phyloP scores from a whole-genome alignment of 1,139 yeast species.

The Geotrichum australiense region DNA sequence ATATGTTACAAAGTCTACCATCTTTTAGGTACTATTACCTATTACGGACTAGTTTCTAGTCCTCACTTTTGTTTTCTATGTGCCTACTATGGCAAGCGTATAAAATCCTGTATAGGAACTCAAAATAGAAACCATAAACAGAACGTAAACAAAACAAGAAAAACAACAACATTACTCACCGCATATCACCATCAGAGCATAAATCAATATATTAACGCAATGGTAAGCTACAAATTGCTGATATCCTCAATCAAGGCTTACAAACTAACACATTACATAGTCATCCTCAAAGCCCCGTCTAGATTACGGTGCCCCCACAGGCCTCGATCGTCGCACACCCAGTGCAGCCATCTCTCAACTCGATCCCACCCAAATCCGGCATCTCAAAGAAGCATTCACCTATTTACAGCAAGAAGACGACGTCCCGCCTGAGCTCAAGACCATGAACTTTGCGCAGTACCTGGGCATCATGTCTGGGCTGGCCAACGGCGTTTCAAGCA shows the following conservation, averaged over 20 bases:
- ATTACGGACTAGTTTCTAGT: too few relatives aligned
- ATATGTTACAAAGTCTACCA: too few relatives aligned
- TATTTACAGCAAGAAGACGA: slow-evolving; percentile 47
- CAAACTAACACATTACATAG: neutral
- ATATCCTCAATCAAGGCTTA: neutral
- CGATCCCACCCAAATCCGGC: slow-evolving; percentile 36
- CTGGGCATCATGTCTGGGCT: slow-evolving; percentile 60
- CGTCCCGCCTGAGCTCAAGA: slow-evolving; percentile 24
- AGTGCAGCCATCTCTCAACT: slow-evolving; percentile 35
- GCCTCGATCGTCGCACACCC: slow-evolving; percentile 18
- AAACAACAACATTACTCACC: too few relatives aligned
- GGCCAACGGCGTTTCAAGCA: slow-evolving; percentile 52
- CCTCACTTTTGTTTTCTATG: too few relatives aligned
- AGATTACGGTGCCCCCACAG: slow-evolving; percentile 3
- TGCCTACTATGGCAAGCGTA: too few relatives aligned
- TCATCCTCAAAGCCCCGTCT: slow-evolving; percentile 13
- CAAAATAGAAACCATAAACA: too few relatives aligned
- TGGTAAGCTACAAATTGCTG: neutral
- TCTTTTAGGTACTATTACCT: too few relatives aligned
- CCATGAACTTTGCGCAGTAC: slow-evolving; percentile 65
- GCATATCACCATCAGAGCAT: too few relatives aligned
- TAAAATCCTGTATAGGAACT: too few relatives aligned
- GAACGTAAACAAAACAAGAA: too few relatives aligned
- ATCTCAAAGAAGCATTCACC: slow-evolving; percentile 46
- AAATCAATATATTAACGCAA: neutral